Evolutionary conservation across 2,329 filamentous ascomycete genomes (phyloP).

Genomic region (Pezizomycotina sp.): DNA sequence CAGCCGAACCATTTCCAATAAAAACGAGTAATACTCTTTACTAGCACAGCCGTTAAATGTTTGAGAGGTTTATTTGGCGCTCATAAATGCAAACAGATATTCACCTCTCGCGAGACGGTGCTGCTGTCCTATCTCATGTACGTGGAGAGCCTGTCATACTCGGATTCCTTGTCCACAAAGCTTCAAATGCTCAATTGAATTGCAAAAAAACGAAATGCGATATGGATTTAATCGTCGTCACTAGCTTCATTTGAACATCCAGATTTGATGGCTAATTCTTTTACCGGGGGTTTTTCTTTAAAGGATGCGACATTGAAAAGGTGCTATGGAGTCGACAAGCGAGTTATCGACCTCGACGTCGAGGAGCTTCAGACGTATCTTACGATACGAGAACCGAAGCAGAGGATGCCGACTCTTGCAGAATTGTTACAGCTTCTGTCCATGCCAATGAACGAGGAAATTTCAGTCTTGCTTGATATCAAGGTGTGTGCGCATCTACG

Average conservation of each 20-base stretch:
- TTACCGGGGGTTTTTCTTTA: slow-evolving; percentile 11
- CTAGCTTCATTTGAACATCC: no score
- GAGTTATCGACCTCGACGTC: slow-evolving; percentile 63
- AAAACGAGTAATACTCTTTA: no score
- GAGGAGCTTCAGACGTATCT: slow-evolving; percentile 49
- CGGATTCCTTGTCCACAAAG: no score
- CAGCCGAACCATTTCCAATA: no score
- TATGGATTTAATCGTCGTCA: no score
- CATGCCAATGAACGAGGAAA: slow-evolving; percentile 44
- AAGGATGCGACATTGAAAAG: slow-evolving; percentile 61
- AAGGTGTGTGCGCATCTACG: slow-evolving; percentile 41
- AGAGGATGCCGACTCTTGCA: slow-evolving; percentile 53
- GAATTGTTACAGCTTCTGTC: slow-evolving; percentile 61
- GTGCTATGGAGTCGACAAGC: slow-evolving; percentile 60
- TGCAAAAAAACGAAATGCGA: no score
- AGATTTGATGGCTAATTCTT: no score
- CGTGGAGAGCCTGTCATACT: slow-evolving; percentile 21
- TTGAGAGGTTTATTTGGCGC: background rate
- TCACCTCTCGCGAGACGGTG: slow-evolving; percentile 63
- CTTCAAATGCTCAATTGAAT: no score
- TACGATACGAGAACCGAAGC: slow-evolving; percentile 50
- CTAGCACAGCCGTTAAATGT: no score
- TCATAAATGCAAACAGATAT: slow-evolving; percentile 40
- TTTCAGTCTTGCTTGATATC: slow-evolving; percentile 78
- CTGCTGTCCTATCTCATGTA: slow-evolving; percentile 74